Evolutionary conservation across 495 filamentous ascomycete species (phyloP).

Genomic region (Penicillium roqueforti): DNA sequence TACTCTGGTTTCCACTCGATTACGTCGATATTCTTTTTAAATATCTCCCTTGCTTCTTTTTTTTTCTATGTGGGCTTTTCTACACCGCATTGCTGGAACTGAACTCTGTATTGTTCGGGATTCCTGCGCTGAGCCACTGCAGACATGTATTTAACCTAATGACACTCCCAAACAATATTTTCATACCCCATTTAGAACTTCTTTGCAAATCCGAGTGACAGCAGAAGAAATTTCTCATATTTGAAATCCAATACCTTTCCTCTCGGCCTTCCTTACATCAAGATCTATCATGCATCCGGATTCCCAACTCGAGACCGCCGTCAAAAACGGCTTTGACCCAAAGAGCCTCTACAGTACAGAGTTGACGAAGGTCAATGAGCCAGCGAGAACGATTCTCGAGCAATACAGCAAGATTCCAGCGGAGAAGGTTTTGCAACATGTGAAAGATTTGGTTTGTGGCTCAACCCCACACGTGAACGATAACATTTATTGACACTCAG

Average conservation of each 20-base stretch:
- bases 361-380: conserved; percentile 3
- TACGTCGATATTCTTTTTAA: background rate
- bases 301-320: background rate
- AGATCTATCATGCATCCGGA: background rate
- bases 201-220: background rate
- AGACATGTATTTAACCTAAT: background rate
- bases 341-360: background rate
- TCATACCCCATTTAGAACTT: too few relatives aligned
- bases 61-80: background rate
- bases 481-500: background rate
- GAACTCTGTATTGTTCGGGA: background rate
- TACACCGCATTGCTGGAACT: background rate
- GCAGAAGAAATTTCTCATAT: background rate
- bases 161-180: background rate
- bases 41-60: background rate
- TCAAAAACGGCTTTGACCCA: conserved; percentile 1
- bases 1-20: background rate
- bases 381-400: conserved; percentile 1
- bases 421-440: conserved; percentile 4
- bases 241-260: background rate
- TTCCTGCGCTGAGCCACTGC: background rate
- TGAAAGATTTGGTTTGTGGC: conserved; percentile 5
- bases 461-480: background rate
- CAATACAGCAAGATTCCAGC: conserved; percentile 6
- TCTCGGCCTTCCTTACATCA: background rate